Percentiles rank a stretch among this genome's conserved stretches.
phyloP scores from a whole-genome alignment of 805 yeast species.

The Pichia kluyveri region DNA sequence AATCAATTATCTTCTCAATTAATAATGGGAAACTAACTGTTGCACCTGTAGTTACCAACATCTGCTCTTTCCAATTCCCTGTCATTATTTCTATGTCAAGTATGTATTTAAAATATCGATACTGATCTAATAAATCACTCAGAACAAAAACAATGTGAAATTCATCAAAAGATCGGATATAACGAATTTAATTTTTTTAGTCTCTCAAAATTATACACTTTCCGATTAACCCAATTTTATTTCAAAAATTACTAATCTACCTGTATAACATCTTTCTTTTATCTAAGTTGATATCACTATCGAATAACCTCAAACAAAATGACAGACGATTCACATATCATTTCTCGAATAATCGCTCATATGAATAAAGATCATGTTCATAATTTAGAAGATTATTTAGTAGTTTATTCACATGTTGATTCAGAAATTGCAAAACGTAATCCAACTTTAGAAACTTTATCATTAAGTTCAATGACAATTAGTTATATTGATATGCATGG shows the following conservation, averaged over 20 bases:
- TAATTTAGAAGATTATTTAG: slow-evolving; percentile 65
- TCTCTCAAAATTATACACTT: too few species aligned
- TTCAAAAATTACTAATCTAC: too few species aligned
- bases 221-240: too few species aligned
- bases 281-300: not conserved
- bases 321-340: not conserved
- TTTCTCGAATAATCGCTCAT: slow-evolving; percentile 50
- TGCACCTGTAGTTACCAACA: slow-evolving; percentile 80
- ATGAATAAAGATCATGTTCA: slow-evolving; percentile 75
- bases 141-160: too few species aligned
- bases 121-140: too few species aligned
- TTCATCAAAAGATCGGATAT: too few species aligned
- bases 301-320: not conserved
- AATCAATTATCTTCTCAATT: slow-evolving; percentile 33
- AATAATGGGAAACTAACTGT: slow-evolving; percentile 71
- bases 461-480: slow-evolving; percentile 35
- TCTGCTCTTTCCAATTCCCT: slow-evolving; percentile 11
- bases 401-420: slow-evolving; percentile 37
- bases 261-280: too few species aligned
- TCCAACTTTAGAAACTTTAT: slow-evolving; percentile 38
- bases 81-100: not conserved
- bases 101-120: too few species aligned
- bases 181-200: too few species aligned
- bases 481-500: slow-evolving; percentile 25
- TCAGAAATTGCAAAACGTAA: slow-evolving; percentile 15